Conservation (phyloP, 441 rosid species). For the Euphorbia corollata region DNA sequence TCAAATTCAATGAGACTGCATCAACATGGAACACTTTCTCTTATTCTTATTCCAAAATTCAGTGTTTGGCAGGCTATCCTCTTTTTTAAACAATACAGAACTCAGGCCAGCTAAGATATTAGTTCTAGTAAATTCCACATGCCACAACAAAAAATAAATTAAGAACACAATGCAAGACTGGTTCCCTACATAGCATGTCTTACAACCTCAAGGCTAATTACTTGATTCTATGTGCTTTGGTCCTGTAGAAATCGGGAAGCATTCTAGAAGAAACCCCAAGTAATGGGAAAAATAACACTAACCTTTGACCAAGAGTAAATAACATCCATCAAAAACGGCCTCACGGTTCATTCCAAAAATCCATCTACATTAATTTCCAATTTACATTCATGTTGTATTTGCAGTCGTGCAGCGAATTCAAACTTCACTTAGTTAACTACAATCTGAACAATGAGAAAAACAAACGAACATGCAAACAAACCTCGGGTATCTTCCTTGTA, state of each 20-base stretch:
- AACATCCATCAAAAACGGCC: conserved; percentile 93
- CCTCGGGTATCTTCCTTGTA: conserved; percentile 96
- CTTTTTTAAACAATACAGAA: too few relatives aligned
- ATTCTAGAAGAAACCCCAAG: neutral
- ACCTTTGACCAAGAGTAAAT: conserved; percentile 97
- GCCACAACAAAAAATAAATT: neutral
- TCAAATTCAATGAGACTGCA: neutral
- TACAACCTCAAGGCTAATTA: neutral
- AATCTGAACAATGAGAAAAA: conserved; percentile 7
- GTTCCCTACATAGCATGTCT: neutral
- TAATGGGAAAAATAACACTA: conserved; percentile 20
- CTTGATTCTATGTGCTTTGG: neutral
- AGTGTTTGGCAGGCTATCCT: too few relatives aligned
- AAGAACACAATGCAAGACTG: neutral
- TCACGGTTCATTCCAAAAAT: conserved; percentile 88
- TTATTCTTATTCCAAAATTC: too few relatives aligned
- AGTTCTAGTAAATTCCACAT: neutral
- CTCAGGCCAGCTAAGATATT: neutral
- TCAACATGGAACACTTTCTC: neutral
- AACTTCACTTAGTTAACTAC: conserved; percentile 12
- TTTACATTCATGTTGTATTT: conserved; percentile 97
- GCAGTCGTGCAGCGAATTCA: conserved; percentile 19
- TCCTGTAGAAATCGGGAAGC: neutral
- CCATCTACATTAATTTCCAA: conserved; percentile 81
- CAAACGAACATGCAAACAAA: conserved; percentile 21